phyloP scores from a whole-genome alignment of 495 filamentous ascomycete species.

The Hypoxylon lienhwacheense region DNA sequence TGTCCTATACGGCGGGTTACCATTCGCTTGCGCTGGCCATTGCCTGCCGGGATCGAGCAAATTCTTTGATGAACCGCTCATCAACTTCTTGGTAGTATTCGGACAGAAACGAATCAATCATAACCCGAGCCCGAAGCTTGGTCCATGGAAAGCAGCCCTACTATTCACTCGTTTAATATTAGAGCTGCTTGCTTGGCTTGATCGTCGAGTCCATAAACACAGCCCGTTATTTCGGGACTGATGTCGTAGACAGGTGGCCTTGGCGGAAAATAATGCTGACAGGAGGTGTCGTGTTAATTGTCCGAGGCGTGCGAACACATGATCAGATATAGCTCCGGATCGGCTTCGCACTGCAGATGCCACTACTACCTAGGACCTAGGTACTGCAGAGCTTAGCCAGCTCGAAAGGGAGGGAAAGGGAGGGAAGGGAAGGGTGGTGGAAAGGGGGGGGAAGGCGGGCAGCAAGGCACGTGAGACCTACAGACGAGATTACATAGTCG shows the following conservation, averaged over 20 bases:
- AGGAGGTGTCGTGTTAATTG: slow-evolving; percentile 4
- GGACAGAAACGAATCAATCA: slow-evolving; percentile 6
- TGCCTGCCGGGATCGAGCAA: slow-evolving; percentile 13
- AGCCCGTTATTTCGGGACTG: slow-evolving; percentile 15
- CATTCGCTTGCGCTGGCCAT: slow-evolving; percentile 14
- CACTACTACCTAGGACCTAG: no score
- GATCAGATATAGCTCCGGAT: slow-evolving; percentile 22
- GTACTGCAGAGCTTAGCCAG: neutral
- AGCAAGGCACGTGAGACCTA: slow-evolving; percentile 27
- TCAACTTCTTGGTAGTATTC: slow-evolving; percentile 8
- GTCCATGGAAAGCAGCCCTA: slow-evolving; percentile 11
- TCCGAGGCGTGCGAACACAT: slow-evolving; percentile 18
- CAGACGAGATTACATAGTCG: slow-evolving; percentile 7
- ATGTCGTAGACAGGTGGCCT: slow-evolving; percentile 9
- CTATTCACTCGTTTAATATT: slow-evolving; percentile 3
- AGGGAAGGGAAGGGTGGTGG: no score
- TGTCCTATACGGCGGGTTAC: neutral
- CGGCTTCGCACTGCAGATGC: slow-evolving; percentile 24
- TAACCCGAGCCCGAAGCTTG: slow-evolving; percentile 1
- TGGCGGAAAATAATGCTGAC: slow-evolving; percentile 5
- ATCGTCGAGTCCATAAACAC: slow-evolving; percentile 15
- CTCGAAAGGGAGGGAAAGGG: slow-evolving; percentile 14
- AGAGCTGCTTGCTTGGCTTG: neutral
- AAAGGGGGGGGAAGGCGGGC: no score
- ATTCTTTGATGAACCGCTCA: slow-evolving; percentile 16